phyloP scores from a whole-genome alignment of 768 basidiomycete genomes.

The Trametes coccinea region DNA sequence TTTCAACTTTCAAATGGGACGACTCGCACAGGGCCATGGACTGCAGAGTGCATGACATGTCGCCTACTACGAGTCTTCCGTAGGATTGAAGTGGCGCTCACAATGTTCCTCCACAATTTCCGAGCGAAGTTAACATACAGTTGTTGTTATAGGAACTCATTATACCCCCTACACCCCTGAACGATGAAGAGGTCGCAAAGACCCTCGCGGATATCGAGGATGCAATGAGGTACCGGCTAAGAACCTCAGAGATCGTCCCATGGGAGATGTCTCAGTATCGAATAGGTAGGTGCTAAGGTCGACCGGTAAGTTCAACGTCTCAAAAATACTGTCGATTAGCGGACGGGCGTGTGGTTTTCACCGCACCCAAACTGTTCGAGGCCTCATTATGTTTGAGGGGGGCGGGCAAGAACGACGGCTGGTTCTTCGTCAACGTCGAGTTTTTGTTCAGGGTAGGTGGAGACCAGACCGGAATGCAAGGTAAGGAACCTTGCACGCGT shows the following conservation, averaged over 20 bases:
- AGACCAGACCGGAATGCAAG: slow-evolving; percentile 71
- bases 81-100: no score
- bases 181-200: slow-evolving; percentile 62
- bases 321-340: slow-evolving; percentile 38
- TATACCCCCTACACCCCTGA: slow-evolving; percentile 63
- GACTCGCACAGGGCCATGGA: no score
- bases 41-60: no score
- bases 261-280: slow-evolving; percentile 74
- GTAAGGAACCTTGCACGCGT: slow-evolving; percentile 35
- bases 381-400: slow-evolving; percentile 74
- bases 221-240: slow-evolving; percentile 75
- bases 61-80: no score
- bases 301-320: slow-evolving; percentile 19
- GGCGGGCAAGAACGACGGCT: slow-evolving; percentile 66
- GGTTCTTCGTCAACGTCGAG: slow-evolving; percentile 83
- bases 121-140: background rate
- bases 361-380: slow-evolving; percentile 70
- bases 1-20: no score
- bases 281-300: slow-evolving; percentile 50
- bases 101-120: background rate
- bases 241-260: slow-evolving; percentile 78
- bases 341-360: slow-evolving; percentile 80
- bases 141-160: slow-evolving; percentile 57
- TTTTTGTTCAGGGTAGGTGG: slow-evolving; percentile 75
- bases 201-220: slow-evolving; percentile 75